phyloP scores from a whole-genome alignment of 75 land plant genomes.

The Pinus taeda region DNA sequence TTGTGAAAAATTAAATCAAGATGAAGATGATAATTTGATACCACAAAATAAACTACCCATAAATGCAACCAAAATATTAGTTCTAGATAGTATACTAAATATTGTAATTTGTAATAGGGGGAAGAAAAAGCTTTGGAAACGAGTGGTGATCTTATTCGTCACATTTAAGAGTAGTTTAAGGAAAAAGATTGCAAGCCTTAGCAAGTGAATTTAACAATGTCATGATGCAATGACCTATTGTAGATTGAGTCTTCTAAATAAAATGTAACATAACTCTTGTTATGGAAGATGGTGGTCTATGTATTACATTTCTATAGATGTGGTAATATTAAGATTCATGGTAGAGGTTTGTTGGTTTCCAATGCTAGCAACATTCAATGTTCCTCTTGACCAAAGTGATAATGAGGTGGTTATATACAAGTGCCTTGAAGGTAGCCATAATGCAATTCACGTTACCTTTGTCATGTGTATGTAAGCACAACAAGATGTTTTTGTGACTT shows the following conservation, averaged over 20 bases:
- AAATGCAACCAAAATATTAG: too few relatives aligned
- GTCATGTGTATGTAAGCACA: slow-evolving; percentile 71
- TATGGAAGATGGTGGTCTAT: slow-evolving; percentile 56
- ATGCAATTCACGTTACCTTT: too few relatives aligned
- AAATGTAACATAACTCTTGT: background rate
- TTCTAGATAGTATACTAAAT: too few relatives aligned
- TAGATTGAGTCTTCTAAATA: background rate
- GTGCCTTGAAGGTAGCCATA: too few relatives aligned
- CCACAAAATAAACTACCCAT: too few relatives aligned
- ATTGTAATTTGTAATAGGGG: too few relatives aligned
- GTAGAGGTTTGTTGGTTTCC: slow-evolving; percentile 98
- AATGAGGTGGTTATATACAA: slow-evolving; percentile 77
- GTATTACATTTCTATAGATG: slow-evolving; percentile 93
- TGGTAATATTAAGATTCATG: slow-evolving; percentile 89
- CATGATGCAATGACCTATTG: background rate
- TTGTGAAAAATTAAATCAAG: too few relatives aligned
- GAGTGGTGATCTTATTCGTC: slow-evolving; percentile 91
- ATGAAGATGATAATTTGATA: too few relatives aligned
- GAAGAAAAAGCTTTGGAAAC: too few relatives aligned
- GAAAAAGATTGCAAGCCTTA: slow-evolving; percentile 97
- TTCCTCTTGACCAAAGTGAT: slow-evolving; percentile 96
- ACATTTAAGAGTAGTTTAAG: slow-evolving; percentile 97
- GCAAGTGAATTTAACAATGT: slow-evolving; percentile 42
- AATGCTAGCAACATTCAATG: slow-evolving; percentile 98
- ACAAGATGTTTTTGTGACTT: slow-evolving; percentile 97